Percentiles rank a stretch among this genome's conserved stretches.
phyloP scores from a whole-genome alignment of 73 alveolate species.

The Symbiodinium pilosum region DNA sequence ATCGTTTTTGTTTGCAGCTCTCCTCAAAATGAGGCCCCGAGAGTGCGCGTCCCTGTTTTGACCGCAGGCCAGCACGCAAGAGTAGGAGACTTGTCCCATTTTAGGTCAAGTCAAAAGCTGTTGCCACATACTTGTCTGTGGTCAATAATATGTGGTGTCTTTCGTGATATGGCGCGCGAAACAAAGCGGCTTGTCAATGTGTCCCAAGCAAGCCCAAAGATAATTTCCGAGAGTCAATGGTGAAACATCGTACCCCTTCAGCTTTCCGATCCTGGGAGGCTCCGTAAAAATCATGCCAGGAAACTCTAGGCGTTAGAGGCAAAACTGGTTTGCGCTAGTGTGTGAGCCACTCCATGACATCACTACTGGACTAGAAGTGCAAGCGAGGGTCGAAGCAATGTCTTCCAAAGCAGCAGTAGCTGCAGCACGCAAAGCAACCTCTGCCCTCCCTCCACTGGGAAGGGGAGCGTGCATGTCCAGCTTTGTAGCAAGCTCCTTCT shows the following conservation, averaged over 20 bases:
- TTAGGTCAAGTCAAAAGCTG: too few relatives aligned
- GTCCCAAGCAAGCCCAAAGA: slow-evolving; percentile 65
- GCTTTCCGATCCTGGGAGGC: slow-evolving; percentile 53
- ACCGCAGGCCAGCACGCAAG: too few relatives aligned
- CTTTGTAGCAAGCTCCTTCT: slow-evolving; percentile 23
- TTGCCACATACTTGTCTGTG: too few relatives aligned
- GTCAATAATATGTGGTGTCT: slow-evolving; percentile 59
- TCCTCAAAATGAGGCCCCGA: too few relatives aligned
- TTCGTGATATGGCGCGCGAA: slow-evolving; percentile 42
- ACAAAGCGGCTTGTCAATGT: not conserved
- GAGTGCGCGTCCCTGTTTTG: too few relatives aligned
- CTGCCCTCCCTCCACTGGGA: slow-evolving; percentile 68
- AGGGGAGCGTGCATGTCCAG: slow-evolving; percentile 9
- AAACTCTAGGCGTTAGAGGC: not conserved
- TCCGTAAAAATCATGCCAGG: not conserved
- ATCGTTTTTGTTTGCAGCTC: too few relatives aligned
- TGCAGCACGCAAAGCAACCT: slow-evolving; percentile 66
- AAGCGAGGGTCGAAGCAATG: slow-evolving; percentile 25
- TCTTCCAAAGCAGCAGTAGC: slow-evolving; percentile 75
- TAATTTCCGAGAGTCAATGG: slow-evolving; percentile 67
- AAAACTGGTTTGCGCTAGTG: not conserved
- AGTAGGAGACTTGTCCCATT: too few relatives aligned
- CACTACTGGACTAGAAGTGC: not conserved
- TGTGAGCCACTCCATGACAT: too few relatives aligned
- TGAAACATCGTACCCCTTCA: slow-evolving; percentile 55